These are phyloP conservation scores for Strobilomyces confusus DNA, from an alignment of 768 basidiomycete genomes.

Conservation along the genomic window DNA sequence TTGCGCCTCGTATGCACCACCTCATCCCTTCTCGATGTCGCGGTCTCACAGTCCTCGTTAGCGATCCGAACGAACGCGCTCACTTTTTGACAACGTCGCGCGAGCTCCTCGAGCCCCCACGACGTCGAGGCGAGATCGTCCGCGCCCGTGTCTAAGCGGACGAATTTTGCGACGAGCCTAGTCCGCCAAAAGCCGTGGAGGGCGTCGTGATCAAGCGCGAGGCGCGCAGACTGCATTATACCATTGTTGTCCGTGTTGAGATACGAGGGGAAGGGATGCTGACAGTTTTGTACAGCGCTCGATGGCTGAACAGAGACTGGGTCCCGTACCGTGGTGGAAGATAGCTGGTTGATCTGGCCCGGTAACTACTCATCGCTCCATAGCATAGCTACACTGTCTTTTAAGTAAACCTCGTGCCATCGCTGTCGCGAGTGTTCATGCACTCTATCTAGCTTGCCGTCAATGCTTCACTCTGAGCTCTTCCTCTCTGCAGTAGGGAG, in stretches of 20 bases:
- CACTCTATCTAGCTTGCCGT: no score
- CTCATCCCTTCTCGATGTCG: no score
- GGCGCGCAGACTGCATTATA: slow-evolving; percentile 57
- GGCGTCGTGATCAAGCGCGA: slow-evolving; percentile 58
- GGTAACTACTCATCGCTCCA: no score
- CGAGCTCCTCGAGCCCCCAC: slow-evolving; percentile 66
- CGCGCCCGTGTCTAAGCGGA: no score
- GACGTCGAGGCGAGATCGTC: no score
- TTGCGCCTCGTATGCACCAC: no score
- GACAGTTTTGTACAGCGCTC: slow-evolving; percentile 54
- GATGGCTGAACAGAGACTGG: slow-evolving; percentile 78
- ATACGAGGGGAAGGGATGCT: neutral
- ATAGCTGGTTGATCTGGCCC: no score
- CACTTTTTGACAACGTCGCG: slow-evolving; percentile 62
- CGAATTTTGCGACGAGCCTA: slow-evolving; percentile 83
- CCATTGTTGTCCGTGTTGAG: slow-evolving; percentile 51
- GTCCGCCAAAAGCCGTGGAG: slow-evolving; percentile 71
- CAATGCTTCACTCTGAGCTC: no score
- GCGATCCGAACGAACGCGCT: slow-evolving; percentile 78
- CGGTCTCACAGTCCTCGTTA: slow-evolving; percentile 24
- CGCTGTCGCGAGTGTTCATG: no score
- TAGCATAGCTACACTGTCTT: no score
- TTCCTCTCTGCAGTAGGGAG: no score
- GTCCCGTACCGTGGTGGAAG: slow-evolving; percentile 75
- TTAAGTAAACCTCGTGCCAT: no score